phyloP scores from a whole-genome alignment of 2,329 filamentous ascomycete genomes.

The Trichoderma sp. region DNA sequence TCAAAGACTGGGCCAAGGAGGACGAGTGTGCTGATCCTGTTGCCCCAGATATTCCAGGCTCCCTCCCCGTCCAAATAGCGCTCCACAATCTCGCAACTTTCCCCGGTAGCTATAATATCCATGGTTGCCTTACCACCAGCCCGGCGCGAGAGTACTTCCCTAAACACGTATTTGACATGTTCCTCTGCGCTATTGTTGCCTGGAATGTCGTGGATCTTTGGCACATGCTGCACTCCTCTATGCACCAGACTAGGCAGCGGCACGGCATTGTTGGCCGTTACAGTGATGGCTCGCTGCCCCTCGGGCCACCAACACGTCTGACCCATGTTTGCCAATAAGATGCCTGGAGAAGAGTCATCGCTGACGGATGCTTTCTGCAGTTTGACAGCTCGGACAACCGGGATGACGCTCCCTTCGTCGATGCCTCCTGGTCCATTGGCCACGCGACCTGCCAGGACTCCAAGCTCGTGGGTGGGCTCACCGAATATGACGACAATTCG shows the following conservation, averaged over 20 bases:
- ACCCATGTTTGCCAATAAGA: slow-evolving; percentile 78
- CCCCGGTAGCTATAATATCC: slow-evolving; percentile 71
- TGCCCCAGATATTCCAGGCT: slow-evolving; percentile 51
- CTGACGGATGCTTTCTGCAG: slow-evolving; percentile 38
- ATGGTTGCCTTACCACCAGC: slow-evolving; percentile 55
- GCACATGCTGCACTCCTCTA: slow-evolving; percentile 52
- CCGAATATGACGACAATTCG: slow-evolving; percentile 76
- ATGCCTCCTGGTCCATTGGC: slow-evolving; percentile 66
- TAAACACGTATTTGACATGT: slow-evolving; percentile 70
- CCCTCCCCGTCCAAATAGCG: slow-evolving; percentile 59
- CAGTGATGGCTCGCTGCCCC: slow-evolving; percentile 60
- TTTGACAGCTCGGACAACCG: slow-evolving; percentile 56
- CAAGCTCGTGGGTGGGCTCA: slow-evolving; percentile 70
- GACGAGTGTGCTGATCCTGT: slow-evolving; percentile 50
- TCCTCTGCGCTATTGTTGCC: slow-evolving; percentile 57
- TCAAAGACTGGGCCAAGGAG: slow-evolving; percentile 52
- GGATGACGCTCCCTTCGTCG: slow-evolving; percentile 68
- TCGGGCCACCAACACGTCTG: slow-evolving; percentile 76
- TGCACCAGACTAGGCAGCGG: slow-evolving; percentile 66
- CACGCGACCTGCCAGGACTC: slow-evolving; percentile 71
- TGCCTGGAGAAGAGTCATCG: slow-evolving; percentile 49
- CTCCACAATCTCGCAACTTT: slow-evolving; percentile 61
- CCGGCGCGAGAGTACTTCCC: slow-evolving; percentile 57
- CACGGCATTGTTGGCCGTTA: slow-evolving; percentile 56
- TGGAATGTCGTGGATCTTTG: slow-evolving; percentile 60